A percentile compares a stretch with the other conserved stretches of the same genome.
Evolutionary conservation across 345 rosid species (phyloP).

Genomic region (Lepidium aucheri): DNA sequence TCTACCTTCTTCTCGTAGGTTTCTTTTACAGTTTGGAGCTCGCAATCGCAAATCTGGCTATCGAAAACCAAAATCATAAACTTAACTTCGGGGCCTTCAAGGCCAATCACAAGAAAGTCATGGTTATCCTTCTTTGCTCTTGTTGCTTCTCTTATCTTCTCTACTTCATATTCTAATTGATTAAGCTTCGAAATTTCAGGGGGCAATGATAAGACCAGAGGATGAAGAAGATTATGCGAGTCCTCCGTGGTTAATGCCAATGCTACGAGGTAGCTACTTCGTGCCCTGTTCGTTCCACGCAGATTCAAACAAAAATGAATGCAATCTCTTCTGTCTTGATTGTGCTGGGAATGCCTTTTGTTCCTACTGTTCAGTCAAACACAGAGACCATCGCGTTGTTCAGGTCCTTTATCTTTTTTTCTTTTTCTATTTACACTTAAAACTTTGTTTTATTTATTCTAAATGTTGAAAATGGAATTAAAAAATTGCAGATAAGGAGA

Average conservation of each 20-base stretch:
- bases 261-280: slow-evolving; percentile 68
- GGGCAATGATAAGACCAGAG: slow-evolving; percentile 39
- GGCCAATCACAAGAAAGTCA: slow-evolving; percentile 35
- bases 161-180: slow-evolving; percentile 3
- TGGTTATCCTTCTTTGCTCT: slow-evolving; percentile 27
- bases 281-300: slow-evolving; percentile 59
- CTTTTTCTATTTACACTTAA: too few species aligned
- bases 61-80: slow-evolving; percentile 22
- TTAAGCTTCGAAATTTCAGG: slow-evolving; percentile 4
- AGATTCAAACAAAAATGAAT: slow-evolving; percentile 73
- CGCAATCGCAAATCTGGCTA: slow-evolving; percentile 29
- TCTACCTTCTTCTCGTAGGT: slow-evolving; percentile 9
- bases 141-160: not conserved
- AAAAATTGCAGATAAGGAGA: slow-evolving; percentile 64
- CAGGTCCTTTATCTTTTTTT: slow-evolving; percentile 38
- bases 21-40: slow-evolving; percentile 1
- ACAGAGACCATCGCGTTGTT: slow-evolving; percentile 65
- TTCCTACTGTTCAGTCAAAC: slow-evolving; percentile 63
- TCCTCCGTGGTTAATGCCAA: slow-evolving; percentile 73
- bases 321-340: slow-evolving; percentile 83
- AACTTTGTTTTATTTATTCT: not conserved
- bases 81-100: slow-evolving; percentile 27
- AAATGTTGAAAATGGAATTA: not conserved
- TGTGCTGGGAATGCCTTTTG: slow-evolving; percentile 72
- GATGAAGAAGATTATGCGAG: slow-evolving; percentile 30